Evolutionary conservation across 352 stramenopile species (phyloP).

Genomic region (Phytophthora pseudosyringae): DNA sequence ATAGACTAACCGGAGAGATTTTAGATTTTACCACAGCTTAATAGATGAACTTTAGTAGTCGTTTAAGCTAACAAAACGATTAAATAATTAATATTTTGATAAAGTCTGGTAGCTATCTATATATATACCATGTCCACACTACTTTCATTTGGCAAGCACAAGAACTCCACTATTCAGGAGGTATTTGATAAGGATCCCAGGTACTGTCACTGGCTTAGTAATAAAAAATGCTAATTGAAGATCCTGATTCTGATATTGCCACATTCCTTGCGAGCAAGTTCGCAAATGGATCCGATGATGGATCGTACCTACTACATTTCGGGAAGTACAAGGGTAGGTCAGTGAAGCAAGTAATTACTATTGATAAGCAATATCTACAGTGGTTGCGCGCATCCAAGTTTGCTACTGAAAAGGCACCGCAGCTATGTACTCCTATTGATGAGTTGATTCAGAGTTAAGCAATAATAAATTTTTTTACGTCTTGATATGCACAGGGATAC

Average conservation of each 20-base stretch:
- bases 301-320: neutral
- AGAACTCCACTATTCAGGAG: neutral
- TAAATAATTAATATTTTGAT: neutral
- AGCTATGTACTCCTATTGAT: no score
- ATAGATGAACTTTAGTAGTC: no score
- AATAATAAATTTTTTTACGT: no score
- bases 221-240: neutral
- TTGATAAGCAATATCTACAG: no score
- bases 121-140: neutral
- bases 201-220: neutral
- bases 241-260: slow-evolving; percentile 1
- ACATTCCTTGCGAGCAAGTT: neutral
- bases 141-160: neutral
- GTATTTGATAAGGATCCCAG: no score
- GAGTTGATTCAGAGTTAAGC: no score
- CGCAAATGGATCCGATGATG: no score
- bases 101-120: neutral
- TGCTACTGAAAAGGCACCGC: no score
- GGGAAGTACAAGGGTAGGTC: no score
- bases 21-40: slow-evolving; percentile 1
- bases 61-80: neutral
- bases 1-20: neutral
- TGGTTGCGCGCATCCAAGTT: no score
- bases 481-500: no score
- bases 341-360: no score